Evolutionary conservation across 805 yeast species (phyloP).

Genomic region (Lachancea waltii): DNA sequence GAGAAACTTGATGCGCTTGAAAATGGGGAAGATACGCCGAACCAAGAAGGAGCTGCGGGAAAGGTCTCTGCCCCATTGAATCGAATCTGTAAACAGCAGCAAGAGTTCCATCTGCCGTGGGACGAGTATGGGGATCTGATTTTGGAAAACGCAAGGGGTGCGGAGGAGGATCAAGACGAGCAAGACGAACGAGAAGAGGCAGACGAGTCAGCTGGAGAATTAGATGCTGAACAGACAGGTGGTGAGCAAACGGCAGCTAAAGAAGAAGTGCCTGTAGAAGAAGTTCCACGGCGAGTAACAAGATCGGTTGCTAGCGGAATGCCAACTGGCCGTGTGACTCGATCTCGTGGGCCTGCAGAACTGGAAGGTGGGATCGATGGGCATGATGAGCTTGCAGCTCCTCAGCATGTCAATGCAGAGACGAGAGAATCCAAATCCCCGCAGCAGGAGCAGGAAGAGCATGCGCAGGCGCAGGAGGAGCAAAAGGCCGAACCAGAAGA

Average conservation of each 20-base stretch:
- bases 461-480: too few relatives aligned
- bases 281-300: neutral
- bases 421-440: too few relatives aligned
- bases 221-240: conserved; percentile 4
- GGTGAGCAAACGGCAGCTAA: conserved; percentile 1
- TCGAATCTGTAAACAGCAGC: conserved; percentile 7
- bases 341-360: neutral
- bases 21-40: conserved; percentile 17
- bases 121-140: conserved; percentile 40
- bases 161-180: too few relatives aligned
- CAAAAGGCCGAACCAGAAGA: too few relatives aligned
- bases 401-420: too few relatives aligned
- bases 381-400: too few relatives aligned
- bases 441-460: too few relatives aligned
- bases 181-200: too few relatives aligned
- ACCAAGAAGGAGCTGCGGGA: conserved; percentile 8
- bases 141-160: conserved; percentile 31
- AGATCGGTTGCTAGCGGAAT: neutral
- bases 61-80: conserved; percentile 1
- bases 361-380: conserved; percentile 5
- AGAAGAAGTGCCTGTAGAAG: neutral
- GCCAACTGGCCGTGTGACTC: neutral
- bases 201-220: conserved; percentile 31
- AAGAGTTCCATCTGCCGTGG: conserved; percentile 39
- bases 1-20: conserved; percentile 53